Percentiles rank a stretch among this genome's conserved stretches.
Evolutionary conservation across 768 basidiomycete species (phyloP).

Genomic region (Mycena albidolilacea): DNA sequence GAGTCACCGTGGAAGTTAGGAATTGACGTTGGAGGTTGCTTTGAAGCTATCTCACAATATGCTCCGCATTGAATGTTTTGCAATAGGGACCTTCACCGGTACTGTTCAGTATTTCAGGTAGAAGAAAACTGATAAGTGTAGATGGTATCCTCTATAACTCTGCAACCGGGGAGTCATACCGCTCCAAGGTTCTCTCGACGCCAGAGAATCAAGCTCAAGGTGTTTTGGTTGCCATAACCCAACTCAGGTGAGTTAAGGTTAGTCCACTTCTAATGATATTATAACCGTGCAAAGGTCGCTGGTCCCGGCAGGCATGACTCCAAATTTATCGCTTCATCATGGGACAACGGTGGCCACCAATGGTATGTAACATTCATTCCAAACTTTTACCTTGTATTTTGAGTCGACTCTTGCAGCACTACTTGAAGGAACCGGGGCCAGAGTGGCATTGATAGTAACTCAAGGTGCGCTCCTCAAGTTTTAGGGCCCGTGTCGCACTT

Average conservation of each 20-base stretch:
- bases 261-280: neutral
- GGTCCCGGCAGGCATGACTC: slow-evolving; percentile 29
- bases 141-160: slow-evolving; percentile 47
- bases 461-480: slow-evolving; percentile 43
- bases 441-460: slow-evolving; percentile 48
- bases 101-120: neutral
- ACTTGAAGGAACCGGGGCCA: slow-evolving; percentile 48
- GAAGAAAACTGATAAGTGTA: slow-evolving; percentile 20
- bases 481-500: slow-evolving; percentile 18
- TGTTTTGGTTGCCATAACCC: slow-evolving; percentile 43
- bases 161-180: slow-evolving; percentile 42
- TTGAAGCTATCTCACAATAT: neutral
- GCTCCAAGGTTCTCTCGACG: slow-evolving; percentile 48
- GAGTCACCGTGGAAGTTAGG: slow-evolving; percentile 46
- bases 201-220: slow-evolving; percentile 49
- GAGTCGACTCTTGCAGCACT: slow-evolving; percentile 34
- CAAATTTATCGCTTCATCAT: slow-evolving; percentile 42
- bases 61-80: neutral
- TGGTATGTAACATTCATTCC: slow-evolving; percentile 22
- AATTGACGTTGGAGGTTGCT: slow-evolving; percentile 46
- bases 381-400: neutral
- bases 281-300: slow-evolving; percentile 35
- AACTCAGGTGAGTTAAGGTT: slow-evolving; percentile 36
- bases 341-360: slow-evolving; percentile 50
- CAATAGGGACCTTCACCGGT: slow-evolving; percentile 38